These are phyloP conservation scores for Hypoxylon lienhwacheense DNA, from an alignment of 495 filamentous ascomycete genomes.

Conservation along the genomic window DNA sequence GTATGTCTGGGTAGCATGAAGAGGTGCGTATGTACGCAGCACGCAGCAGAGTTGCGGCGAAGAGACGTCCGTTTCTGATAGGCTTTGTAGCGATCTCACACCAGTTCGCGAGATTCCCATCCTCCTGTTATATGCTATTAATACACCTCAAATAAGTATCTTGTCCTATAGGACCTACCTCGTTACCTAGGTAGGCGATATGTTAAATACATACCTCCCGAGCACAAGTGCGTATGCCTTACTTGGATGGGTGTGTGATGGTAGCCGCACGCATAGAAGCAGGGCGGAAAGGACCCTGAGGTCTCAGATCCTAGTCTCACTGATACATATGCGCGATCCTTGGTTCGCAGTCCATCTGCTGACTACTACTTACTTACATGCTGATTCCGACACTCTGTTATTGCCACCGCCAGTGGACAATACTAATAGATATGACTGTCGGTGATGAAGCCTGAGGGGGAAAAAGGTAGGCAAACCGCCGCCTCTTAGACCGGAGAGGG, in stretches of 20 bases:
- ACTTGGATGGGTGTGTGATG: slow-evolving; percentile 2
- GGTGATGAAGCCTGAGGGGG: too few relatives aligned
- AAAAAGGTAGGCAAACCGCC: too few relatives aligned
- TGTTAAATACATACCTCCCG: neutral
- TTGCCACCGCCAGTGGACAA: too few relatives aligned
- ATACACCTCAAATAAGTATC: too few relatives aligned
- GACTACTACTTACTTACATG: neutral
- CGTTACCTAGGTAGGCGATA: too few relatives aligned
- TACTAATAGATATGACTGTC: too few relatives aligned
- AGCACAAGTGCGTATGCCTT: slow-evolving; percentile 3
- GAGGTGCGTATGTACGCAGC: neutral
- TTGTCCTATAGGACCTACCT: too few relatives aligned
- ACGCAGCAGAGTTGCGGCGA: neutral
- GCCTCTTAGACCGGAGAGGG: too few relatives aligned
- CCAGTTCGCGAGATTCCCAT: slow-evolving; percentile 6
- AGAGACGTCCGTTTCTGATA: neutral
- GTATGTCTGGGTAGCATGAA: neutral
- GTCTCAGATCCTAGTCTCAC: slow-evolving; percentile 23
- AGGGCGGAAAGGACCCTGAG: slow-evolving; percentile 14
- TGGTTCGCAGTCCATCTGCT: too few relatives aligned
- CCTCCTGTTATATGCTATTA: too few relatives aligned
- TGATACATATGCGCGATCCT: neutral
- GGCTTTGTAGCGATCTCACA: slow-evolving; percentile 6
- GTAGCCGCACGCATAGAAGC: slow-evolving; percentile 18
- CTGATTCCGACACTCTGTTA: too few relatives aligned